Base-by-base conservation (phyloP, 1,284 basidiomycete species). In the Grifola frondosa region DNA sequence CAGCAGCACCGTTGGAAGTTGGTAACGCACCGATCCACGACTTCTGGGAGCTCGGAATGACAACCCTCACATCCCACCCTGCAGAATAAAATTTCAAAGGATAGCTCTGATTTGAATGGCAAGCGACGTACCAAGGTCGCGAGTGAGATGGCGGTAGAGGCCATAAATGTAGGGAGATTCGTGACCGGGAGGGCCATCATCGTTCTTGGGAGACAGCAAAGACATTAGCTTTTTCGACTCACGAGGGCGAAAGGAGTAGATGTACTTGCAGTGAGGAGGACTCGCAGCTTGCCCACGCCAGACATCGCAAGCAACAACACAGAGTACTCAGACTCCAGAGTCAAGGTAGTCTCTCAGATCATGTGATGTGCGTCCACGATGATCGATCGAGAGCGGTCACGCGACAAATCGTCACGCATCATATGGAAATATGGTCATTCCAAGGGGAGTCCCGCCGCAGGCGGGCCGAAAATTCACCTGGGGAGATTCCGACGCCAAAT, bases 21-120 rank as follows among this genome's bases (percentile, higher is more conserved):
- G 12, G 23, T 44, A 22, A 46, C 65, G 42, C 48, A 84, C 87
- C 88, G 32, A 91, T 90, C 93, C 93, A 97, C 28, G 87, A 91
- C 65, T 91, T 92, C 64, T 97, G 93, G 13, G 83, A 78, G 53
- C 84, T 85, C 2, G 93, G 93, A 13, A 96, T 70, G 44, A 96
- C 91, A 3, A 97, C 92, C 55, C 83, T 85, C 30, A 97, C 88
- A 53, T 91, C 77, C 88, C 89, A 93, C 5, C 85, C 88, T 83
- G 30, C 13, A 26, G 7, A 29, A 40, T 30, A 30, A 26, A 22
- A 34, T 30, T 24, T 49, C 33, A 36, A 46, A 37, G 9, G 24
- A 20, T 20, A 11, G 6, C 17, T 15, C 7, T 32, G n/a, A n/a
- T n/a, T n/a, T n/a, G 29, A 31, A 30, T 10, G 6, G 17, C 11